A percentile compares a stretch with the other conserved stretches of the same genome.
phyloP scores from a whole-genome alignment of 352 stramenopile genomes.

The Globisporangium nodosum region DNA sequence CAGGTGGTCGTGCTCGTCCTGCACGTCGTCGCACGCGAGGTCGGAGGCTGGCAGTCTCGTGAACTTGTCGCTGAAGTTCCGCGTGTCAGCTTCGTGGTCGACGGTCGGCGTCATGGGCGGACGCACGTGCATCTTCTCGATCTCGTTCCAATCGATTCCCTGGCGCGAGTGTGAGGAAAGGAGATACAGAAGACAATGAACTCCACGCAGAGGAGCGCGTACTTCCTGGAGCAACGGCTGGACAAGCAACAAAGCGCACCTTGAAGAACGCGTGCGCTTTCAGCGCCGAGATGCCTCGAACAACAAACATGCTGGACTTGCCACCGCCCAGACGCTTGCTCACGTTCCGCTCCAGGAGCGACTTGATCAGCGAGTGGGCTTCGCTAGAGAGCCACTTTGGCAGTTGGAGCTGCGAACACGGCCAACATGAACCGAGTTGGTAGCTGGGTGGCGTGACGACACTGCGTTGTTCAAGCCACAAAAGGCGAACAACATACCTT shows the following conservation, averaged over 20 bases:
- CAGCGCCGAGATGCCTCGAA: conserved; percentile 93
- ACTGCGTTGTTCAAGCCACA: not conserved
- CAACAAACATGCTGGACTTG: conserved; percentile 97
- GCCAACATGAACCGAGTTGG: not conserved
- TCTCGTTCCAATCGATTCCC: conserved; percentile 90
- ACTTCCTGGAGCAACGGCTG: too few species aligned
- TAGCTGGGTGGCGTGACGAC: not conserved
- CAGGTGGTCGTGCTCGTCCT: conserved; percentile 45
- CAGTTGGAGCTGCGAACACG: conserved; percentile 43
- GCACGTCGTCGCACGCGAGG: conserved; percentile 46
- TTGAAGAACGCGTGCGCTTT: conserved; percentile 95
- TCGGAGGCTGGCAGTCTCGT: conserved; percentile 65
- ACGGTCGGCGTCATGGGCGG: conserved; percentile 89
- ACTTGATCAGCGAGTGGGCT: conserved; percentile 93
- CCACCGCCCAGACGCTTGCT: conserved; percentile 91
- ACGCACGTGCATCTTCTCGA: conserved; percentile 86
- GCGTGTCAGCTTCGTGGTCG: conserved; percentile 86
- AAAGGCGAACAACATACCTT: conserved; percentile 26
- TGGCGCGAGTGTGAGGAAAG: conserved; percentile 4
- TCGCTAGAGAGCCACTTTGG: conserved; percentile 79
- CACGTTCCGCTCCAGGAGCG: conserved; percentile 95
- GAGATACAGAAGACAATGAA: too few species aligned
- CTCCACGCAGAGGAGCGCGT: too few species aligned
- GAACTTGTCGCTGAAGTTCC: conserved; percentile 94
- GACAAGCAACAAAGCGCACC: conserved; percentile 19